phyloP scores from a whole-genome alignment of 352 stramenopile species.

The Phytophthora parvispora region DNA sequence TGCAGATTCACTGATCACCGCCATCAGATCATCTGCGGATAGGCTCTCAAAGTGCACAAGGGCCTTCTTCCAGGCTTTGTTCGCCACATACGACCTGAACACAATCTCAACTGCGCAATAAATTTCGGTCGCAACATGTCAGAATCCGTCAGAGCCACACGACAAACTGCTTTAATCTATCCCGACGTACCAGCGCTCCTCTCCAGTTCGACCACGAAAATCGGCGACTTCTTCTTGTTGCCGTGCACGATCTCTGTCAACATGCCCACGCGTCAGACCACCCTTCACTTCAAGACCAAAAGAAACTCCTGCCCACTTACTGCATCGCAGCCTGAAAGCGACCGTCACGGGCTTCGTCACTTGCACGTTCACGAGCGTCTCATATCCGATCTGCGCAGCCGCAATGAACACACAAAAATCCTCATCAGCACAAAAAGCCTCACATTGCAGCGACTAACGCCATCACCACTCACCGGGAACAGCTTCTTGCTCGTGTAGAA shows the following conservation, averaged over 20 bases:
- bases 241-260: conserved; percentile 75
- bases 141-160: not conserved
- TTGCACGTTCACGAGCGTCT: conserved; percentile 69
- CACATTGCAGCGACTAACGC: not conserved
- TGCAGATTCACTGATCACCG: conserved; percentile 33
- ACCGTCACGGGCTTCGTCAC: conserved; percentile 36
- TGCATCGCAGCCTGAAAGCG: conserved; percentile 62
- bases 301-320: conserved; percentile 35
- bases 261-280: not conserved
- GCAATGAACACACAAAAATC: not conserved
- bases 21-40: conserved; percentile 54
- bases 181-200: conserved; percentile 53
- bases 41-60: conserved; percentile 77
- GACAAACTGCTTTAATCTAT: not conserved
- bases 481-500: conserved; percentile 86
- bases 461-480: conserved; percentile 59
- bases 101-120: conserved; percentile 56
- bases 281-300: not conserved
- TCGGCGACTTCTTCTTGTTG: conserved; percentile 83
- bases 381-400: conserved; percentile 60
- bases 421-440: not conserved
- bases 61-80: conserved; percentile 88
- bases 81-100: conserved; percentile 82
- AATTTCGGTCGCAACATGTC: too few species aligned
- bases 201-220: conserved; percentile 79